Percentiles rank a stretch among this genome's conserved stretches.
Evolutionary conservation across 305 asterid genomes (phyloP).

Genomic region (Euphrasia arctica): DNA sequence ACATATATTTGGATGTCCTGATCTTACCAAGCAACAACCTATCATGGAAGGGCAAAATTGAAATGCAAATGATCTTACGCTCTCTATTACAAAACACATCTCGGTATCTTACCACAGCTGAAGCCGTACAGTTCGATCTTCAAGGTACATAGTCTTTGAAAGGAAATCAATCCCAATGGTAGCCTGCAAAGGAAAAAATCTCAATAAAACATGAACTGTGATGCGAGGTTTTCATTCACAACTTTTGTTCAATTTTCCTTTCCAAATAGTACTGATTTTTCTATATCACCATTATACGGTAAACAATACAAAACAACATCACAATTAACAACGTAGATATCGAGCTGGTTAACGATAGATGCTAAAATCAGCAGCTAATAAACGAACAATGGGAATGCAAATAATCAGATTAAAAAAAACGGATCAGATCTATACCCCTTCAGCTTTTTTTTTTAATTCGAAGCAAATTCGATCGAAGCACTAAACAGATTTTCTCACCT

Average conservation of each 20-base stretch:
- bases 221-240: constrained; percentile 25
- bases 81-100: constrained; percentile 22
- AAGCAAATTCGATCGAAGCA: constrained; percentile 8
- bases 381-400: background rate
- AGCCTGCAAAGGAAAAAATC: constrained; percentile 29
- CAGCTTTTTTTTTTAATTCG: background rate
- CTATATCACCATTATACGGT: background rate
- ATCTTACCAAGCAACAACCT: constrained; percentile 12
- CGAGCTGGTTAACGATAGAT: background rate
- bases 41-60: background rate
- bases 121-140: constrained; percentile 46
- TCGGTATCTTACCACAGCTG: constrained; percentile 38
- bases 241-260: constrained; percentile 2
- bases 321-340: background rate
- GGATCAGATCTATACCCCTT: constrained; percentile 31
- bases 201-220: constrained; percentile 15
- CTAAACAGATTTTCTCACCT: constrained; percentile 32
- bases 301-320: background rate
- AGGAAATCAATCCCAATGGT: constrained; percentile 50
- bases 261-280: background rate
- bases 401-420: background rate
- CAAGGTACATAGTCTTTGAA: constrained; percentile 48
- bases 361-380: constrained; percentile 11
- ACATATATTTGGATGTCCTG: background rate
- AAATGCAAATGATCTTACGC: constrained; percentile 9